Percentiles rank a stretch among this genome's conserved stretches.
Conservation (phyloP, 192 early-diverging fungal species). For the Allomyces javanicus region DNA sequence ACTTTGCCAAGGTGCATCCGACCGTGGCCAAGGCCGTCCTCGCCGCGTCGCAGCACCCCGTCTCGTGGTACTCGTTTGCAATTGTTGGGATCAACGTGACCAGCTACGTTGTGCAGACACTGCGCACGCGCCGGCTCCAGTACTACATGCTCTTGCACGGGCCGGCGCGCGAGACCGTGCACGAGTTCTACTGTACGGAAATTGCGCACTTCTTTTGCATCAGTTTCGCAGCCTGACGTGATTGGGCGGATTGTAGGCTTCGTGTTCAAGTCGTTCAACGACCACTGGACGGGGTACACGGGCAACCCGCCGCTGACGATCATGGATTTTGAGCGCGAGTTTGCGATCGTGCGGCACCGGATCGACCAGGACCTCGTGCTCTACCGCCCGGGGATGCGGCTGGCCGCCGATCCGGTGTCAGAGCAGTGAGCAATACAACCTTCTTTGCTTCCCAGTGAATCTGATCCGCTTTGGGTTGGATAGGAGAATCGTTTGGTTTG, state of each 20-base stretch:
- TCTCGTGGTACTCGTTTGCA: slow-evolving; percentile 62
- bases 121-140: slow-evolving; percentile 43
- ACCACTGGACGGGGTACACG: slow-evolving; percentile 27
- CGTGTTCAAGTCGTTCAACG: slow-evolving; percentile 41
- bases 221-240: slow-evolving; percentile 1
- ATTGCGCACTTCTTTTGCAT: not conserved
- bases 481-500: no score
- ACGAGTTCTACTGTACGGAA: slow-evolving; percentile 58
- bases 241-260: slow-evolving; percentile 23
- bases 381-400: no score
- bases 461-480: no score
- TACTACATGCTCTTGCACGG: slow-evolving; percentile 38
- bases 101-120: slow-evolving; percentile 31
- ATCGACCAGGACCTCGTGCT: slow-evolving; percentile 27
- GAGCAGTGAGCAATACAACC: no score
- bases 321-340: slow-evolving; percentile 51
- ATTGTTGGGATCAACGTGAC: slow-evolving; percentile 66
- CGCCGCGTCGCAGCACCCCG: slow-evolving; percentile 32
- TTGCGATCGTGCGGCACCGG: slow-evolving; percentile 31
- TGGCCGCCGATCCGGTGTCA: no score
- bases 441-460: no score
- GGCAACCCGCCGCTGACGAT: slow-evolving; percentile 31
- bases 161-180: slow-evolving; percentile 26
- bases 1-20: slow-evolving; percentile 39
- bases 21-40: slow-evolving; percentile 27